These are phyloP conservation scores for Porpolomopsis calyptriformis DNA, from an alignment of 768 basidiomycete species.

Conservation along the genomic window DNA sequence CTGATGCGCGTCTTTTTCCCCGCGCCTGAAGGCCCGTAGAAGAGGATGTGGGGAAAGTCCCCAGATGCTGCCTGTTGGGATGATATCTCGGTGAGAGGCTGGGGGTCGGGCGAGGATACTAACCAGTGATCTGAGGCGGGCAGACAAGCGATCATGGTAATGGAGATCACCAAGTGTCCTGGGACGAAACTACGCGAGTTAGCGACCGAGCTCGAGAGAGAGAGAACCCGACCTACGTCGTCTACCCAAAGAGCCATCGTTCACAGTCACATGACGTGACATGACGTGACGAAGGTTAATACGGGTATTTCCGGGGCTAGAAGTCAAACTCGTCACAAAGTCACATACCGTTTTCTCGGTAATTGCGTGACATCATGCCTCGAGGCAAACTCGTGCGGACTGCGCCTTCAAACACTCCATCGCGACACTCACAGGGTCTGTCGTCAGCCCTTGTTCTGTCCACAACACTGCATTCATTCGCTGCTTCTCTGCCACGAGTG, in stretches of 20 bases:
- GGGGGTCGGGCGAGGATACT: constrained; percentile 10
- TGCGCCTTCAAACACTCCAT: too few relatives aligned
- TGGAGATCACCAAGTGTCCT: constrained; percentile 74
- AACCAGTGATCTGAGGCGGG: constrained; percentile 70
- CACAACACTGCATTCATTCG: too few relatives aligned
- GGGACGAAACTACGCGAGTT: constrained; percentile 60
- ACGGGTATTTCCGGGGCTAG: not conserved
- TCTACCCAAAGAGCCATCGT: not conserved
- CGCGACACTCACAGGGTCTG: too few relatives aligned
- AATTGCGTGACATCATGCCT: too few relatives aligned
- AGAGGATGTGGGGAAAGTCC: constrained; percentile 95
- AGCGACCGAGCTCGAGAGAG: not conserved
- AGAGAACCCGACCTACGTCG: not conserved
- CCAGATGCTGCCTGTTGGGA: constrained; percentile 62
- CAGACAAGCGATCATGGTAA: constrained; percentile 76
- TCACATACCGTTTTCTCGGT: too few relatives aligned
- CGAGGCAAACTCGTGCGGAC: too few relatives aligned
- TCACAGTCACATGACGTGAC: not conserved
- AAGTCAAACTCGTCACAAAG: too few relatives aligned
- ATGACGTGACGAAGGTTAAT: not conserved
- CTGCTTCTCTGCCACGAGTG: too few relatives aligned
- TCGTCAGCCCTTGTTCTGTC: too few relatives aligned
- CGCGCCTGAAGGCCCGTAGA: constrained; percentile 94
- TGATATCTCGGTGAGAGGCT: not conserved
- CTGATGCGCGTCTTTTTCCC: constrained; percentile 97